Evolutionary conservation across 2,329 filamentous ascomycete species (phyloP).

Genomic region (Aspergillus novofumigatus): DNA sequence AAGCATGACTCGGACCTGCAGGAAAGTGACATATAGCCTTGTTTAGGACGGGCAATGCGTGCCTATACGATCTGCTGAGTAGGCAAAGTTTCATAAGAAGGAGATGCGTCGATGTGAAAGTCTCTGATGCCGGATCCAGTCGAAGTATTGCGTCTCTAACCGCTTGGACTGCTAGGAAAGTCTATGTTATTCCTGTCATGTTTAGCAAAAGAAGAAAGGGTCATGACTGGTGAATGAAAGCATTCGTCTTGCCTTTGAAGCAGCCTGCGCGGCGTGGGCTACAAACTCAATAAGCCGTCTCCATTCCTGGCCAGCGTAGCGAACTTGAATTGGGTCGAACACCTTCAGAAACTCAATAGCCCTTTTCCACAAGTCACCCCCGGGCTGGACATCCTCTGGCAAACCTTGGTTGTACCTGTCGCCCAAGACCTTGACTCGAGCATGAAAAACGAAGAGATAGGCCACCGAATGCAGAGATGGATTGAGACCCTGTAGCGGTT

Average conservation of each 20-base stretch:
- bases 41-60: constrained; percentile 40
- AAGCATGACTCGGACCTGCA: constrained; percentile 17
- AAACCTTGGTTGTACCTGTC: constrained; percentile 32
- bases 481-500: constrained; percentile 41
- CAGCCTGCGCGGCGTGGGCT: constrained; percentile 26
- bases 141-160: constrained; percentile 43
- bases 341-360: constrained; percentile 49
- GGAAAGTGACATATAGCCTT: constrained; percentile 42
- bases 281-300: constrained; percentile 31
- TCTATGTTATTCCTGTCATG: constrained; percentile 25
- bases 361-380: constrained; percentile 47
- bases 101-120: constrained; percentile 43
- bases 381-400: constrained; percentile 40
- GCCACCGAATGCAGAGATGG: constrained; percentile 56
- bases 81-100: constrained; percentile 41
- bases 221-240: background rate
- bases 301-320: constrained; percentile 42
- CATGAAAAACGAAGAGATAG: constrained; percentile 54
- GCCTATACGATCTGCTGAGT: constrained; percentile 36
- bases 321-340: constrained; percentile 47
- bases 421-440: constrained; percentile 41
- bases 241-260: constrained; percentile 28
- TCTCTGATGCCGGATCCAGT: constrained; percentile 40
- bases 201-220: background rate
- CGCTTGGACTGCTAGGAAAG: constrained; percentile 34